phyloP scores from a whole-genome alignment of 2,329 filamentous ascomycete species.

The Capronia epimyces region DNA sequence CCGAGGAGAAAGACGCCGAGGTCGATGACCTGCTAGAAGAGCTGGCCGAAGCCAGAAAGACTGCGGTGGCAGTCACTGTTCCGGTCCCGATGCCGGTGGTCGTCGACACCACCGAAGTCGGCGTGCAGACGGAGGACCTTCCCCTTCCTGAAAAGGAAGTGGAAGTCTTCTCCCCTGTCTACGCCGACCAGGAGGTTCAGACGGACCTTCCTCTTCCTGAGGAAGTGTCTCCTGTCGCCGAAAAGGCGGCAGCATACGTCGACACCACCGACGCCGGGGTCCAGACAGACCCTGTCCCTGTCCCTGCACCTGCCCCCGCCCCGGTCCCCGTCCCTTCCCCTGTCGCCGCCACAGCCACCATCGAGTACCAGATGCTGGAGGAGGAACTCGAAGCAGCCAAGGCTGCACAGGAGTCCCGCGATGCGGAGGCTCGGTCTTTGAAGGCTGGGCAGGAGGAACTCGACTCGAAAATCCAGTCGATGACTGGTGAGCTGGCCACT shows the following conservation, averaged over 20 bases:
- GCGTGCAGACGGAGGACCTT: background rate
- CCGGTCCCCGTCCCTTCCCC: background rate
- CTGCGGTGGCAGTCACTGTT: background rate
- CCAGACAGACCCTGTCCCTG: background rate
- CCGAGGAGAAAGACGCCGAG: background rate
- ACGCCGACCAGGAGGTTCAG: background rate
- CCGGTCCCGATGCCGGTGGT: background rate
- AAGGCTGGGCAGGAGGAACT: background rate
- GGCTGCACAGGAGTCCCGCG: background rate
- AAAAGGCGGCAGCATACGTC: background rate
- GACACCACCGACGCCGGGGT: background rate
- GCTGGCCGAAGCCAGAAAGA: background rate
- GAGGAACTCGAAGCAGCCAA: background rate
- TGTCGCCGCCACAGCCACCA: background rate
- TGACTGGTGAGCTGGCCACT: conserved; percentile 1
- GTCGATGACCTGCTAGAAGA: background rate
- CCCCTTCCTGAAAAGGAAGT: background rate
- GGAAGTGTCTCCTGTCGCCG: background rate
- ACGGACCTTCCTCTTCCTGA: background rate
- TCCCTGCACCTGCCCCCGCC: background rate
- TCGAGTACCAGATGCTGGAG: background rate
- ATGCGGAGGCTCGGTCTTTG: background rate
- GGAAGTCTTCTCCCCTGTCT: background rate
- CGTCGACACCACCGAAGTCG: background rate
- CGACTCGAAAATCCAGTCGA: background rate